These are phyloP conservation scores for Helicocarpus griseus DNA, from an alignment of 2,329 filamentous ascomycete species.

Conservation along the genomic window DNA sequence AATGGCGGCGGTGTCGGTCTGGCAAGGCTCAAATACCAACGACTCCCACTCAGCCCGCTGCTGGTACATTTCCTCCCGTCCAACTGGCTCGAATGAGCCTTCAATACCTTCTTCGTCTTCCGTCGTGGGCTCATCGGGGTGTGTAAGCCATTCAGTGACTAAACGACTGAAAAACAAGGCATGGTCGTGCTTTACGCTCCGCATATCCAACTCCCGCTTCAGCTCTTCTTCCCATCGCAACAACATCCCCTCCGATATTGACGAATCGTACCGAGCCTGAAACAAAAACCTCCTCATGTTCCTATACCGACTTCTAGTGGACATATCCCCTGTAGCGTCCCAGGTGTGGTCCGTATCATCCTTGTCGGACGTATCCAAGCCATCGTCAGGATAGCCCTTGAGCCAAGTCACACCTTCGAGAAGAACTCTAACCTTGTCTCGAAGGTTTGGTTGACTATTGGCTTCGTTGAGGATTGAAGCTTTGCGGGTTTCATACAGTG, in stretches of 20 bases:
- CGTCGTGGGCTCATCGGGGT: slow-evolving; percentile 18
- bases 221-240: slow-evolving; percentile 40
- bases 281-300: slow-evolving; percentile 45
- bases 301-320: slow-evolving; percentile 20
- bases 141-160: slow-evolving; percentile 45
- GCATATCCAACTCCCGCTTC: slow-evolving; percentile 38
- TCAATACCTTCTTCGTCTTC: slow-evolving; percentile 21
- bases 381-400: slow-evolving; percentile 27
- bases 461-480: slow-evolving; percentile 29
- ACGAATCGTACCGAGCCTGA: slow-evolving; percentile 45
- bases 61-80: slow-evolving; percentile 45
- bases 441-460: slow-evolving; percentile 19
- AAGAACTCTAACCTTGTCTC: slow-evolving; percentile 24
- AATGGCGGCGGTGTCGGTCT: slow-evolving; percentile 40
- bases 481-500: slow-evolving; percentile 41
- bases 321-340: slow-evolving; percentile 13
- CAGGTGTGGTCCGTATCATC: slow-evolving; percentile 18
- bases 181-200: slow-evolving; percentile 47
- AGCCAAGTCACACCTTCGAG: slow-evolving; percentile 29
- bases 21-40: slow-evolving; percentile 42
- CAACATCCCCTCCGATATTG: slow-evolving; percentile 40
- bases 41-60: slow-evolving; percentile 47
- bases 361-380: slow-evolving; percentile 19
- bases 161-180: slow-evolving; percentile 48
- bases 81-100: slow-evolving; percentile 39